A percentile compares a stretch with the other conserved stretches of the same genome.
Conservation (phyloP, 2,329 filamentous ascomycete species). For the Sporothrix brunneoviolacea region DNA sequence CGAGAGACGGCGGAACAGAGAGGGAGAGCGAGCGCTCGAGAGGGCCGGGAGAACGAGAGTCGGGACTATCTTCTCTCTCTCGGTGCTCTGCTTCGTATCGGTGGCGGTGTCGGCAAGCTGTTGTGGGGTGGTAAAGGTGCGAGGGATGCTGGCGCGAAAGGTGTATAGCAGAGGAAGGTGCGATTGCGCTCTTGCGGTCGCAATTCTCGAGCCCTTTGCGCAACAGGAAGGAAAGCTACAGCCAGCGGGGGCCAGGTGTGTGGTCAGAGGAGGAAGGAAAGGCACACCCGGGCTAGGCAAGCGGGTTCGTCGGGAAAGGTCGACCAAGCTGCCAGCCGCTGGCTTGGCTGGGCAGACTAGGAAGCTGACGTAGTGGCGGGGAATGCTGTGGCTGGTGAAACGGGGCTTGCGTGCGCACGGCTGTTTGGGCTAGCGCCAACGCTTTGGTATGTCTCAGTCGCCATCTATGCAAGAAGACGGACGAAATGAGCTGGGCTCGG, state of each 20-base stretch:
- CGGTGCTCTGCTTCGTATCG: not conserved
- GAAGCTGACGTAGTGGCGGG: conserved; percentile 1
- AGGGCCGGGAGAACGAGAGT: not conserved
- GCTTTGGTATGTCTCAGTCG: too few species aligned
- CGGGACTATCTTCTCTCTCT: too few species aligned
- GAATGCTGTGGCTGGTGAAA: conserved; percentile 11
- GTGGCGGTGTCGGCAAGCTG: conserved; percentile 11
- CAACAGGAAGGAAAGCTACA: too few species aligned
- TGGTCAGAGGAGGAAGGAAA: not conserved
- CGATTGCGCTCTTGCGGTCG: not conserved
- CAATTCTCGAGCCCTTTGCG: too few species aligned
- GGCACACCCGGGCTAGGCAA: not conserved
- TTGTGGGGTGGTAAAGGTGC: conserved; percentile 5
- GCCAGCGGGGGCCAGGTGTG: not conserved
- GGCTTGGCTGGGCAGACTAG: too few species aligned
- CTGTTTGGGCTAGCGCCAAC: not conserved
- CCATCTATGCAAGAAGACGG: too few species aligned
- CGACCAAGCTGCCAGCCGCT: too few species aligned
- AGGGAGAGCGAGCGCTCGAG: not conserved
- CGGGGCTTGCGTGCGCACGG: conserved; percentile 2
- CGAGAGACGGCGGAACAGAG: not conserved
- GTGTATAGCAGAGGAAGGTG: not conserved
- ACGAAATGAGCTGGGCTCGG: too few species aligned
- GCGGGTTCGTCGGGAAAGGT: not conserved
- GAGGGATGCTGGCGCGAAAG: too few species aligned